Evolutionary conservation across 2,329 filamentous ascomycete species (phyloP).

Genomic region (Fusarium proliferatum): DNA sequence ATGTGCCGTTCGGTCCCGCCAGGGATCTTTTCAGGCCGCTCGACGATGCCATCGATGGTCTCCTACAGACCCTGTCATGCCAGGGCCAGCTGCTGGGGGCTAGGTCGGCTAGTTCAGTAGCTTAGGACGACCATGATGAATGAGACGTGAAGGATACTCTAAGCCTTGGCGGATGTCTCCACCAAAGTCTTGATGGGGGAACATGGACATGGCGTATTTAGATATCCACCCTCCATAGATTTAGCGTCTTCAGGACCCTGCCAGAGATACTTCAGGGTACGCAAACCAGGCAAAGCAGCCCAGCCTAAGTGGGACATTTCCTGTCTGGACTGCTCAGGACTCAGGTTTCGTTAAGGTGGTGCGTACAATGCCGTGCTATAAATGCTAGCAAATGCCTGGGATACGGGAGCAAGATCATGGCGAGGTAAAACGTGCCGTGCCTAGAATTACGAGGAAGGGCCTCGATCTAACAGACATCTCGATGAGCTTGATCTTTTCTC

Average conservation of each 20-base stretch:
- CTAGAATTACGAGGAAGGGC: slow-evolving; percentile 2
- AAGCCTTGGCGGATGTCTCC: slow-evolving; percentile 38
- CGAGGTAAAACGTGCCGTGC: neutral
- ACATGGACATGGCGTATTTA: slow-evolving; percentile 21
- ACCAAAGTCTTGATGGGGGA: slow-evolving; percentile 37
- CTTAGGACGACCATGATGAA: slow-evolving; percentile 34
- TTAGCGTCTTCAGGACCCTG: slow-evolving; percentile 41
- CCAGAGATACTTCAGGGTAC: slow-evolving; percentile 43
- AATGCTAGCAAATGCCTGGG: slow-evolving; percentile 19
- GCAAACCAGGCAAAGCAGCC: slow-evolving; percentile 18
- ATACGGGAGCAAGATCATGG: slow-evolving; percentile 23
- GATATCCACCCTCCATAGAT: slow-evolving; percentile 36
- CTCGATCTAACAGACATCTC: slow-evolving; percentile 2
- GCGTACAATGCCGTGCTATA: slow-evolving; percentile 31
- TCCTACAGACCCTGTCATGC: slow-evolving; percentile 31
- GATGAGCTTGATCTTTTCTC: slow-evolving; percentile 4
- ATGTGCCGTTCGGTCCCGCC: slow-evolving; percentile 41
- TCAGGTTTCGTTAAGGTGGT: slow-evolving; percentile 30
- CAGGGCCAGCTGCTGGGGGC: slow-evolving; percentile 23
- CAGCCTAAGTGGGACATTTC: slow-evolving; percentile 34
- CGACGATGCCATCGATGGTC: slow-evolving; percentile 30
- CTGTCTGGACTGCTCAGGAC: slow-evolving; percentile 29
- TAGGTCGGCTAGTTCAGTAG: slow-evolving; percentile 22
- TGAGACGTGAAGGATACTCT: slow-evolving; percentile 33
- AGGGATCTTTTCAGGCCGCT: slow-evolving; percentile 32